Evolutionary conservation across 2,329 filamentous ascomycete genomes (phyloP).

Genomic region (Fusarium sp.): DNA sequence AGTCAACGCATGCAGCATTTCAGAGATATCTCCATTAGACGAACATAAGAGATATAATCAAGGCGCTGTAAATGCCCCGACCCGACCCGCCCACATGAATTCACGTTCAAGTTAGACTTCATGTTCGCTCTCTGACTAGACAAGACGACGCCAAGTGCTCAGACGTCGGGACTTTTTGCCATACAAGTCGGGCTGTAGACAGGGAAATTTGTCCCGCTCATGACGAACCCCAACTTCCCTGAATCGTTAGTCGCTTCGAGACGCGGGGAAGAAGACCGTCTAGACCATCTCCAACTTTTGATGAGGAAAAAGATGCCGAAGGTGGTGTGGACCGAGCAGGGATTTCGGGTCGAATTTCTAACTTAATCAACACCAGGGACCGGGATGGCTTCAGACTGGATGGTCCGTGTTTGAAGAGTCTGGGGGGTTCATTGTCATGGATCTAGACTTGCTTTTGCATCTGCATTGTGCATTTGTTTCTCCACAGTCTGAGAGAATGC

Average conservation of each 20-base stretch:
- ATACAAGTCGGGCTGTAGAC: no score
- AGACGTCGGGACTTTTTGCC: neutral
- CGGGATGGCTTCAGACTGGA: neutral
- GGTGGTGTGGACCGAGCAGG: neutral
- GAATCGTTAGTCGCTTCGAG: neutral
- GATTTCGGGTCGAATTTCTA: neutral
- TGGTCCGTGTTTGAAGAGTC: neutral
- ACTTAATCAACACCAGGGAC: neutral
- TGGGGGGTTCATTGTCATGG: neutral
- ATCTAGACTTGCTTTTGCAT: neutral
- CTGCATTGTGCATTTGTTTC: neutral
- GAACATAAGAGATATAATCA: neutral
- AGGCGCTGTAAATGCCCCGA: neutral
- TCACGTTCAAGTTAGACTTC: neutral
- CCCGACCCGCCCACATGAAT: neutral
- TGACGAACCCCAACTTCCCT: neutral
- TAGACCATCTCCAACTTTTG: neutral
- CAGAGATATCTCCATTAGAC: neutral
- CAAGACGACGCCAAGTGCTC: neutral
- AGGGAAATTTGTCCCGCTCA: neutral
- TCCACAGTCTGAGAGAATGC: neutral
- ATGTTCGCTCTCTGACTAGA: neutral
- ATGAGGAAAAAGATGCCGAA: neutral
- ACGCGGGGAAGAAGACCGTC: neutral
- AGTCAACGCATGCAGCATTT: neutral